Evolutionary conservation across 2,329 filamentous ascomycete species (phyloP).

Genomic region (Sclerotinia glacialis): DNA sequence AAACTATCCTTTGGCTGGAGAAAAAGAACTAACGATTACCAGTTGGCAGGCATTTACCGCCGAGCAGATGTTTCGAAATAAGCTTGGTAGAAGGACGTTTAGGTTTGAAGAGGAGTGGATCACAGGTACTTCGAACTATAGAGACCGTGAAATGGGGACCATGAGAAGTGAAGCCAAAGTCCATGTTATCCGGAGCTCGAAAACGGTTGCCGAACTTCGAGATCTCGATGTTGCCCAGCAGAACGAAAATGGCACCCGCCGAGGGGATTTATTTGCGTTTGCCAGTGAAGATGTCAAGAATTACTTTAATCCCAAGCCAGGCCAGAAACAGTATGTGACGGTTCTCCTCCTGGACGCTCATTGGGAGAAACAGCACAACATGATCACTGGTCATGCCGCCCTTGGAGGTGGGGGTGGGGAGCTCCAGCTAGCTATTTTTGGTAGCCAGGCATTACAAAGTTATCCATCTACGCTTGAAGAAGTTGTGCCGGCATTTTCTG

Average conservation of each 20-base stretch:
- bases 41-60: conserved; percentile 92
- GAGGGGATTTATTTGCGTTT: conserved; percentile 72
- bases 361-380: conserved; percentile 72
- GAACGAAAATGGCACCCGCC: conserved; percentile 64
- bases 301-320: conserved; percentile 70
- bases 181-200: conserved; percentile 77
- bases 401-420: conserved; percentile 74
- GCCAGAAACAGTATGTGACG: conserved; percentile 85
- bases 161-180: conserved; percentile 91
- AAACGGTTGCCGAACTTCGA: conserved; percentile 80
- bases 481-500: conserved; percentile 80
- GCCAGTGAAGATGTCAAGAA: conserved; percentile 73
- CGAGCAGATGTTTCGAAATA: conserved; percentile 92
- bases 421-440: conserved; percentile 82
- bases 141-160: conserved; percentile 65
- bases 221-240: conserved; percentile 78
- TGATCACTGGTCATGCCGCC: conserved; percentile 77
- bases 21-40: neutral
- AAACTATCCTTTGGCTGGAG: neutral
- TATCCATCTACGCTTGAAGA: conserved; percentile 89
- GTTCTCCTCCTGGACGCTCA: conserved; percentile 83
- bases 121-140: conserved; percentile 71
- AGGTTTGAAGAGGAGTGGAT: conserved; percentile 96
- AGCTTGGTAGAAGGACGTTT: conserved; percentile 80
- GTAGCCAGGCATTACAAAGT: conserved; percentile 86